Conservation (phyloP, 2,329 filamentous ascomycete genomes). For the Colletotrichum orchidophilum region DNA sequence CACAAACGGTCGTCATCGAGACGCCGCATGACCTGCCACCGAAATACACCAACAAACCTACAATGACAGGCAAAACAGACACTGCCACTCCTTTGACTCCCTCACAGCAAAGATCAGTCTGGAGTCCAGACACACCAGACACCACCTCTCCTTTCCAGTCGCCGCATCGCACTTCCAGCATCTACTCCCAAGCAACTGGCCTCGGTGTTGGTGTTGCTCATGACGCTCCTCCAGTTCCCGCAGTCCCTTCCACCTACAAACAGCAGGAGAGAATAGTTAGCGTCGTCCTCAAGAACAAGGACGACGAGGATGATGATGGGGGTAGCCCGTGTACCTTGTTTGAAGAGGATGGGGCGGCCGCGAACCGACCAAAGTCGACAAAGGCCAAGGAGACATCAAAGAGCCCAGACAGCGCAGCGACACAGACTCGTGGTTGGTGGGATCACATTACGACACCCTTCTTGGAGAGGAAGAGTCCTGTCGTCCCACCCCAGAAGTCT, state of each 20-base stretch:
- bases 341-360: constrained; percentile 69
- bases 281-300: constrained; percentile 46
- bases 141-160: constrained; percentile 53
- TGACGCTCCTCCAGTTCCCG: constrained; percentile 68
- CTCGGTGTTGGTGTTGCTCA: constrained; percentile 41
- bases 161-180: constrained; percentile 61
- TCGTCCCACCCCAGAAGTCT: constrained; percentile 10
- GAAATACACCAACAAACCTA: constrained; percentile 8
- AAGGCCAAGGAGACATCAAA: constrained; percentile 48
- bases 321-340: constrained; percentile 73
- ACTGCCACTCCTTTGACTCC: constrained; percentile 40
- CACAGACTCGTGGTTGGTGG: constrained; percentile 78
- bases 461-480: constrained; percentile 48
- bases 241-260: constrained; percentile 58
- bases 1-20: constrained; percentile 57
- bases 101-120: constrained; percentile 59
- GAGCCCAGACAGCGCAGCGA: constrained; percentile 60
- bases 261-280: constrained; percentile 44
- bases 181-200: constrained; percentile 67
- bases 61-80: constrained; percentile 29
- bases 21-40: constrained; percentile 46
- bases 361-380: constrained; percentile 49
- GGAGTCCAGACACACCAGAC: constrained; percentile 70
- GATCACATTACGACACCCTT: constrained; percentile 80
- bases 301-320: constrained; percentile 60